Evolutionary conservation across 352 stramenopile genomes (phyloP).

Genomic region (Pythium guiyangense): DNA sequence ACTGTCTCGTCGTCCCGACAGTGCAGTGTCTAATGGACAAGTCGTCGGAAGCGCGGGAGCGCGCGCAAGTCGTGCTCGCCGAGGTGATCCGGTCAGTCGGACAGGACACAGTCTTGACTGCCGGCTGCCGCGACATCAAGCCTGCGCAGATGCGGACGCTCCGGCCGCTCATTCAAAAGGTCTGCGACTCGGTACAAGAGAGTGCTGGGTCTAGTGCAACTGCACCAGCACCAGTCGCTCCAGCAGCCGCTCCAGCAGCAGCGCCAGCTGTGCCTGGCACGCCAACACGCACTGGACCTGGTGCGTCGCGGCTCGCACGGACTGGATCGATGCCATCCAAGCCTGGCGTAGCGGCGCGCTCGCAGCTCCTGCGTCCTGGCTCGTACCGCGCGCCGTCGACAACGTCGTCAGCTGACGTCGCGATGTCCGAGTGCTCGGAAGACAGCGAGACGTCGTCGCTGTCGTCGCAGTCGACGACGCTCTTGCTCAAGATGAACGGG

Average conservation of each 20-base stretch:
- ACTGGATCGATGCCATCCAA: constrained; percentile 5
- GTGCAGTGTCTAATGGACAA: constrained; percentile 85
- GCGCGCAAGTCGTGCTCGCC: constrained; percentile 66
- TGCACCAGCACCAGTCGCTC: constrained; percentile 5
- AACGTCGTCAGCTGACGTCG: constrained; percentile 3
- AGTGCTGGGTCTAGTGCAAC: constrained; percentile 6
- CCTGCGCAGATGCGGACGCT: constrained; percentile 82
- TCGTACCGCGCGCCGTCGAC: constrained; percentile 18
- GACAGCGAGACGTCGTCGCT: constrained; percentile 18
- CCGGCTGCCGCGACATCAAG: constrained; percentile 77
- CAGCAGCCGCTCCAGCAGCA: neutral
- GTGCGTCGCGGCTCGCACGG: constrained; percentile 9
- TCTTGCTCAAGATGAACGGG: constrained; percentile 58
- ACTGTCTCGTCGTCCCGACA: constrained; percentile 54
- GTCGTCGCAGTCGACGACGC: constrained; percentile 2
- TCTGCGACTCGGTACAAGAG: constrained; percentile 37
- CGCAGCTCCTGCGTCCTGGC: constrained; percentile 25
- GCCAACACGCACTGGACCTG: constrained; percentile 6
- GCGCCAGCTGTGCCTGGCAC: constrained; percentile 10
- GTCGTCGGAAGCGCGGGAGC: constrained; percentile 76
- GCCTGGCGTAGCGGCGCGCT: constrained; percentile 18
- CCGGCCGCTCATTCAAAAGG: constrained; percentile 83
- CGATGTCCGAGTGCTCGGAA: constrained; percentile 13
- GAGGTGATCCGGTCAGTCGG: constrained; percentile 83
- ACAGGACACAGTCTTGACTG: constrained; percentile 62